These are phyloP conservation scores for Beauveria bassiana DNA, from an alignment of 2,329 filamentous ascomycete genomes.

Conservation along the genomic window DNA sequence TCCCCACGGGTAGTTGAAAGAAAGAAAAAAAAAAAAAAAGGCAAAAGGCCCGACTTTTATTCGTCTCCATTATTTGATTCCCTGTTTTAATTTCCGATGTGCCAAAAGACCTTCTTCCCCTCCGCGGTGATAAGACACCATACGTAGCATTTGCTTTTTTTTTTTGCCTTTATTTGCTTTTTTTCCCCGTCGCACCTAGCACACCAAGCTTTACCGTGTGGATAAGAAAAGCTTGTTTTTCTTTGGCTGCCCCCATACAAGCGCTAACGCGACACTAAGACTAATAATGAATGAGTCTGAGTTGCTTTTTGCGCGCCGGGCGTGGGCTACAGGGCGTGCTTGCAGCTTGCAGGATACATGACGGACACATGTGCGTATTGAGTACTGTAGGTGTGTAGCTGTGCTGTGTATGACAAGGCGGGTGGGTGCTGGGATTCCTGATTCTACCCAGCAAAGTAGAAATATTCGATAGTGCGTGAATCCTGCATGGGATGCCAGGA, in stretches of 20 bases:
- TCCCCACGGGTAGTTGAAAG: too few species aligned
- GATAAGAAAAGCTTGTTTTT: conserved; percentile 6
- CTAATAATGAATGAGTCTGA: not conserved
- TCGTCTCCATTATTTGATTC: too few species aligned
- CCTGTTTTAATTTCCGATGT: not conserved
- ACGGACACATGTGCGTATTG: not conserved
- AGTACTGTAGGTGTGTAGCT: too few species aligned
- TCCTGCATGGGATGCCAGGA: not conserved
- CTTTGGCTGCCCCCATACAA: not conserved
- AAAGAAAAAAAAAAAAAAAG: too few species aligned
- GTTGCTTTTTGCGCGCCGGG: not conserved
- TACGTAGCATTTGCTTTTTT: not conserved
- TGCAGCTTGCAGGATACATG: not conserved
- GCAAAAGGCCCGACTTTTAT: too few species aligned
- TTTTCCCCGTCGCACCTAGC: not conserved
- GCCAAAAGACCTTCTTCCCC: not conserved
- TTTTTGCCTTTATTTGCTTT: too few species aligned
- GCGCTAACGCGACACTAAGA: not conserved
- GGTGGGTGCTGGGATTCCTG: not conserved
- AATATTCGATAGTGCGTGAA: not conserved
- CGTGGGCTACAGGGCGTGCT: not conserved
- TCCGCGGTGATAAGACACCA: not conserved
- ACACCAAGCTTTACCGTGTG: not conserved
- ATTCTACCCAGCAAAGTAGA: not conserved
- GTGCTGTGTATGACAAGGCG: too few species aligned